phyloP scores from a whole-genome alignment of 164 flowering plant species.

The Vitis riparia region DNA sequence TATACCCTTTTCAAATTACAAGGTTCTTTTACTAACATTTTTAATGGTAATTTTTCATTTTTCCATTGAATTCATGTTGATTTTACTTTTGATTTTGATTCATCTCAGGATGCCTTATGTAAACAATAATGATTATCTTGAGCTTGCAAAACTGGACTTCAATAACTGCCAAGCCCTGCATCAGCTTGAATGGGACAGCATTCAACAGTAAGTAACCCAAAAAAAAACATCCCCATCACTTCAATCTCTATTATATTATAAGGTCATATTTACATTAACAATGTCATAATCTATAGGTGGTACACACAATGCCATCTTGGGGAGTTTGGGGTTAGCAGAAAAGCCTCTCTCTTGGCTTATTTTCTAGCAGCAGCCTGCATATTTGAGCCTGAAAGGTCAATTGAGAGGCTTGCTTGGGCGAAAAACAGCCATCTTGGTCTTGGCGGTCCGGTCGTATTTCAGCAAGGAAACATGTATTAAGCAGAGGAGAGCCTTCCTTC shows the following conservation, averaged over 20 bases:
- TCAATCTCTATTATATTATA: background rate
- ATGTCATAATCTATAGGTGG: conserved; percentile 52
- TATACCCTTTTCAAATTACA: background rate
- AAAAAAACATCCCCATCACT: background rate
- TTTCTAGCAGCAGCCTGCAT: conserved; percentile 70
- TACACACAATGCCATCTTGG: conserved; percentile 39
- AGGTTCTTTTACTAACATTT: too few species aligned
- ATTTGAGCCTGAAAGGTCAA: conserved; percentile 58
- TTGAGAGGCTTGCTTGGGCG: conserved; percentile 76
- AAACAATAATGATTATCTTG: conserved; percentile 66
- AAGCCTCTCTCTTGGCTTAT: conserved; percentile 39
- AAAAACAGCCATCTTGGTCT: conserved; percentile 49
- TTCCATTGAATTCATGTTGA: background rate
- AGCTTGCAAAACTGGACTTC: conserved; percentile 80
- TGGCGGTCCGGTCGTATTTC: conserved; percentile 42
- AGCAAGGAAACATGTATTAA: conserved; percentile 11
- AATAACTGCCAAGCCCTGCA: conserved; percentile 71
- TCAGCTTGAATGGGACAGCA: conserved; percentile 50
- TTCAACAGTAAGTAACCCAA: conserved; percentile 55
- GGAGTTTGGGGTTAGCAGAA: conserved; percentile 50
- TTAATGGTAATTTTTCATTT: background rate
- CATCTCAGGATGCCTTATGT: conserved; percentile 71
- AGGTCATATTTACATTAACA: too few species aligned
- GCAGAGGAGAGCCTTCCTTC: conserved; percentile 35
- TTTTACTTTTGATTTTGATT: background rate